A percentile compares a stretch with the other conserved stretches of the same genome.
Evolutionary conservation across 495 filamentous ascomycete genomes (phyloP).

Genomic region (Podospora sp.): DNA sequence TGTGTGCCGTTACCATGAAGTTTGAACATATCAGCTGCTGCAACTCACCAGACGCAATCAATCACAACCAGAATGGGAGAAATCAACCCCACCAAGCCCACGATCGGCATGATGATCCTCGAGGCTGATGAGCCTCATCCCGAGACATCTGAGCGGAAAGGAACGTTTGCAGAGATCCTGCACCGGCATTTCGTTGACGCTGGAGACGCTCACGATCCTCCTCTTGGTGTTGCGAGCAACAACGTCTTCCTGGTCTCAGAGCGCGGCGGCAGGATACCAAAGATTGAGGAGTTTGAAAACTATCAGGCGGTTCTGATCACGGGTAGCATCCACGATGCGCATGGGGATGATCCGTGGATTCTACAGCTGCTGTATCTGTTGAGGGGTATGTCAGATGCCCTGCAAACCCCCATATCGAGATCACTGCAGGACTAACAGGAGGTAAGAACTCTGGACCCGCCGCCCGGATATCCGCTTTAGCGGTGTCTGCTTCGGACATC

Average conservation of each 20-base stretch:
- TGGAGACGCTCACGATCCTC: constrained; percentile 33
- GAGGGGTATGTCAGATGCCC: constrained; percentile 21
- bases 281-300: constrained; percentile 26
- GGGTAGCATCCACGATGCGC: constrained; percentile 58
- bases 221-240: constrained; percentile 34
- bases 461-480: constrained; percentile 58
- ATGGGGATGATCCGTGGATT: constrained; percentile 73
- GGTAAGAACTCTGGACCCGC: constrained; percentile 31
- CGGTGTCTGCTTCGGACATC: constrained; percentile 85
- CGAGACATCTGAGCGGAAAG: constrained; percentile 25
- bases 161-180: constrained; percentile 36
- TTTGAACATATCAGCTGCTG: not conserved
- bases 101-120: constrained; percentile 36
- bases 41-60: not conserved
- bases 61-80: not conserved
- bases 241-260: constrained; percentile 33
- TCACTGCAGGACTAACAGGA: no score
- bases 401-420: not conserved
- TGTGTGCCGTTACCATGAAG: not conserved
- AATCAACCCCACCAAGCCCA: not conserved
- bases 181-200: constrained; percentile 34
- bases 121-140: constrained; percentile 39
- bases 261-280: constrained; percentile 33
- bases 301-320: constrained; percentile 70
- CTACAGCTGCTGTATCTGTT: constrained; percentile 37